Conservation (phyloP, 371 early-diverging fungal genomes). For the Mucor piriformis region DNA sequence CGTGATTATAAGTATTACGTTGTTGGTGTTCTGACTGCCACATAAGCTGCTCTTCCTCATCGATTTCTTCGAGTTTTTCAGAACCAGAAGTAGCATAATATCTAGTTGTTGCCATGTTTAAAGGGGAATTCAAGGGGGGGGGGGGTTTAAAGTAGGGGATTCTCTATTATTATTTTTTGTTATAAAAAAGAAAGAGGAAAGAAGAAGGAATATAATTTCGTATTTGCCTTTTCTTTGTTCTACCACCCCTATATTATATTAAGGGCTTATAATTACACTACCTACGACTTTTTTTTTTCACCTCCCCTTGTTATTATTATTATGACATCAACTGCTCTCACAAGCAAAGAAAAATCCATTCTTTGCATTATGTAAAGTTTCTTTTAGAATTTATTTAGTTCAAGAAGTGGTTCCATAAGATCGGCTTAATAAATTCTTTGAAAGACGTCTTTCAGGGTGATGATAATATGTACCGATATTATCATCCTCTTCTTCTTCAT, state of each 20-base stretch:
- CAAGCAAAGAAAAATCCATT: neutral
- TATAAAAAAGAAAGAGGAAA: neutral
- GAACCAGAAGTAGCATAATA: slow-evolving; percentile 19
- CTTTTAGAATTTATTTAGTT: neutral
- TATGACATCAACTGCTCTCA: slow-evolving; percentile 13
- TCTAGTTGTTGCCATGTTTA: slow-evolving; percentile 9
- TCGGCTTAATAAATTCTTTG: slow-evolving; percentile 27
- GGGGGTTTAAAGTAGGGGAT: neutral
- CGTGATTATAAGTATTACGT: slow-evolving; percentile 51
- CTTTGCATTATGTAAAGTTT: neutral
- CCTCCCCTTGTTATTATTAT: slow-evolving; percentile 1
- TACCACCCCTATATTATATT: neutral
- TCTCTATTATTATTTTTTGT: neutral
- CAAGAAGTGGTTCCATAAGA: slow-evolving; percentile 28
- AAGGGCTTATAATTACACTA: neutral
- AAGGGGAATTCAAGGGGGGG: neutral
- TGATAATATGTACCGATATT: slow-evolving; percentile 54
- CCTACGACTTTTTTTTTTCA: neutral
- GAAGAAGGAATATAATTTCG: neutral
- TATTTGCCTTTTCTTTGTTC: no score
- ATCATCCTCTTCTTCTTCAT: slow-evolving; percentile 39
- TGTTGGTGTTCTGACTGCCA: slow-evolving; percentile 21
- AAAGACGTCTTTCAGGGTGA: slow-evolving; percentile 56
- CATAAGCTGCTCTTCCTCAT: slow-evolving; percentile 29
- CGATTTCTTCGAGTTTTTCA: slow-evolving; percentile 23